A percentile compares a stretch with the other conserved stretches of the same genome.
Conservation (phyloP, 2,329 filamentous ascomycete genomes). For the Aspergillus sp. region DNA sequence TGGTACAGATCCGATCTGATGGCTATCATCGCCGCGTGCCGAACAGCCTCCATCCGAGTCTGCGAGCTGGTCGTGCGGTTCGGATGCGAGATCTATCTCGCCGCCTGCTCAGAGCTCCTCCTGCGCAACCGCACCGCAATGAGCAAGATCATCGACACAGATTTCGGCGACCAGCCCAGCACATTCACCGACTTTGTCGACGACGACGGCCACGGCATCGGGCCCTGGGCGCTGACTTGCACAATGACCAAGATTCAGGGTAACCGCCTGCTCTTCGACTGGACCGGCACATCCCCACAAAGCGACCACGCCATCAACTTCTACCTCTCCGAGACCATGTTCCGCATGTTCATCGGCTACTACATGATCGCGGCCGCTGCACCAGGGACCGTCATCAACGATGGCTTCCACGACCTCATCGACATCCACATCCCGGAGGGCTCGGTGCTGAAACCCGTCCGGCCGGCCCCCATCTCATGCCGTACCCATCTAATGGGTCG, state of each 20-base stretch:
- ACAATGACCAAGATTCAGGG: slow-evolving; percentile 46
- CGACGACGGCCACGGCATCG: slow-evolving; percentile 48
- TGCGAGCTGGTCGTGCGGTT: slow-evolving; percentile 49
- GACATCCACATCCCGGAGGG: slow-evolving; percentile 50
- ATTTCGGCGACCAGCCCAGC: slow-evolving; percentile 44
- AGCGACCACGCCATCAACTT: slow-evolving; percentile 50
- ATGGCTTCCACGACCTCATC: slow-evolving; percentile 53
- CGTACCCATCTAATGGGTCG: slow-evolving; percentile 51
- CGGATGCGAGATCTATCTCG: slow-evolving; percentile 46
- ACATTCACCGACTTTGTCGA: slow-evolving; percentile 53
- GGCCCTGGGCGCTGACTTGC: slow-evolving; percentile 50
- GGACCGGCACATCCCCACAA: slow-evolving; percentile 51
- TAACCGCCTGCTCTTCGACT: slow-evolving; percentile 49
- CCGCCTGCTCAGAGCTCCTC: slow-evolving; percentile 47
- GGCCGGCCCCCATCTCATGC: slow-evolving; percentile 50
- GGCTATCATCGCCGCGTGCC: slow-evolving; percentile 49
- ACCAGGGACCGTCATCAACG: slow-evolving; percentile 51
- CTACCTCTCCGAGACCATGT: slow-evolving; percentile 51
- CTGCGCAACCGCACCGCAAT: slow-evolving; percentile 47
- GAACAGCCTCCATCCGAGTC: slow-evolving; percentile 46
- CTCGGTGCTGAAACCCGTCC: slow-evolving; percentile 47
- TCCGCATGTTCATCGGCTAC: slow-evolving; percentile 53
- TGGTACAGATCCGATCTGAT: slow-evolving; percentile 52
- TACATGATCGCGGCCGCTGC: slow-evolving; percentile 52
- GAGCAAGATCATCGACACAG: slow-evolving; percentile 47